These are phyloP conservation scores for Elaphomyces granulatus DNA, from an alignment of 495 filamentous ascomycete genomes.

Conservation along the genomic window DNA sequence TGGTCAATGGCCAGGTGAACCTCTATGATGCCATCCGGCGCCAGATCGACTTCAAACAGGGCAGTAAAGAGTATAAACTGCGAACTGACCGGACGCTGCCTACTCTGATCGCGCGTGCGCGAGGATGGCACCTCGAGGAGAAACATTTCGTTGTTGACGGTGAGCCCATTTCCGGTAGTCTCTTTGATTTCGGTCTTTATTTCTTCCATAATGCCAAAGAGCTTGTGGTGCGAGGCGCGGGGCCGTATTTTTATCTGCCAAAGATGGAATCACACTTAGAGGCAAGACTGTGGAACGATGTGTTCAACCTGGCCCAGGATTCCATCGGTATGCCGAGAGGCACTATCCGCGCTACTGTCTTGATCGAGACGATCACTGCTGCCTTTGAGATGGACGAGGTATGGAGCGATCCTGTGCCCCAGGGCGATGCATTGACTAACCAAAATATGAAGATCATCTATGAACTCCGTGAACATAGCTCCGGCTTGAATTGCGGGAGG, in stretches of 20 bases:
- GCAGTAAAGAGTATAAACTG: constrained; percentile 92
- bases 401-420: neutral
- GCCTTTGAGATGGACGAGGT: constrained; percentile 99
- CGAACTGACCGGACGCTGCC: constrained; percentile 70
- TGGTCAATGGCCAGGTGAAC: constrained; percentile 98
- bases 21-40: constrained; percentile 92
- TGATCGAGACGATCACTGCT: constrained; percentile 96
- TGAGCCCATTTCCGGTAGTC: constrained; percentile 78
- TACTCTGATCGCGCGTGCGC: constrained; percentile 73
- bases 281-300: constrained; percentile 97
- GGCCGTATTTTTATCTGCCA: constrained; percentile 98
- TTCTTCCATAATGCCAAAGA: constrained; percentile 98
- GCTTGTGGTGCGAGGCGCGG: constrained; percentile 65
- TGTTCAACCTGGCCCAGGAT: constrained; percentile 94
- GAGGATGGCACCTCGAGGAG: constrained; percentile 94
- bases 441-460: constrained; percentile 66
- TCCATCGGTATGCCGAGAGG: constrained; percentile 77
- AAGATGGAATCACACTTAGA: constrained; percentile 99
- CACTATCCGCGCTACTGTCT: constrained; percentile 86
- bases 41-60: constrained; percentile 93
- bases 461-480: constrained; percentile 92
- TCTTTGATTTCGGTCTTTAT: constrained; percentile 98
- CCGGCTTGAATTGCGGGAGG: constrained; percentile 93
- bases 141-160: constrained; percentile 96
- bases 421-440: constrained; percentile 4